Evolutionary conservation across 345 rosid genomes (phyloP), one percentile per base, ranked within the genome.

Genomic region (Eucalyptus decipiens): DNA sequence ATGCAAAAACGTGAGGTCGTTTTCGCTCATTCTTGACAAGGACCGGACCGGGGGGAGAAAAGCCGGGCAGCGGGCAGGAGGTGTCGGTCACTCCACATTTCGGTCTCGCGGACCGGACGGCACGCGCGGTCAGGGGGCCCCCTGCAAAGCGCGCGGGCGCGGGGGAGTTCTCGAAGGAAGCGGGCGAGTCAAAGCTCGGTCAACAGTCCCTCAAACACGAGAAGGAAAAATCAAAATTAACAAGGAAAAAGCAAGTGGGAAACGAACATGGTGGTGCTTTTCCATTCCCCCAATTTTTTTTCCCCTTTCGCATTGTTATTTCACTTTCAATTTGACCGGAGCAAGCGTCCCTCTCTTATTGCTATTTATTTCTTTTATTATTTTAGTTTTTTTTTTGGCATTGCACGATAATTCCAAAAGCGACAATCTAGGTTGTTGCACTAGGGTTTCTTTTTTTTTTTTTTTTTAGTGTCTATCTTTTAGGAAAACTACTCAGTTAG

Each of bases 81-180:
- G 45, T 32, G 42, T 28, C 54, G 83, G 52, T 49, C 52, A 49
- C 42, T 9, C 62, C 48, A 58, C 42, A 6, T 80, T 80, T 13
- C 52, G 69, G 87, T 90, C 95, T 89, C 92, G 91, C 95, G 94
- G 72, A 88, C 95, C 96, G 97, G 93, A 92, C 94, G 96, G 97
- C 97, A 95, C 96, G 97, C 95, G 95, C 92, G 95, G 90, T 94
- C 96, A 92, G 94, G 88, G 16, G 48, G 9, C 14, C 18, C 26
- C 26, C 37, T 24, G 56, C 28, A 76, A 37, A 76, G 81, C 26
- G 83, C 28, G 28, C 40, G 34, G 28, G 45, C 80, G 9, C 26
- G 43, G 42, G 80, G 24, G 43, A 19, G 43, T 11, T 72, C 83
- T 72, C 83, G 83, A 37, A 72, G 45, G 23, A 37, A 72, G 80